phyloP scores from a whole-genome alignment of 2,329 filamentous ascomycete species.

The Diaporthe ilicicola region DNA sequence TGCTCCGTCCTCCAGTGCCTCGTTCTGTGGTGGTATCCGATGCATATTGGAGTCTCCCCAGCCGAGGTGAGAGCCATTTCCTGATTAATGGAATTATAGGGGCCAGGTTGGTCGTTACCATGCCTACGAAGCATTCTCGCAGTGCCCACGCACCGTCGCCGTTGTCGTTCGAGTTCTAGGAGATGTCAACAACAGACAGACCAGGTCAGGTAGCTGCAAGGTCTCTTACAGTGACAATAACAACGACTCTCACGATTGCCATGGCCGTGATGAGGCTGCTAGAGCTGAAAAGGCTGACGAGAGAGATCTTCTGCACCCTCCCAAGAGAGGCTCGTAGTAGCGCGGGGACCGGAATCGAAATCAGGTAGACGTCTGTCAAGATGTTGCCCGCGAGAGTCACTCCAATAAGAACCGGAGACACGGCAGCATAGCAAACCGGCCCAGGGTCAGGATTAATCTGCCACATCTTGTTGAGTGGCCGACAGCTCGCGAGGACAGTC shows the following conservation, averaged over 20 bases:
- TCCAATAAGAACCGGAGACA: slow-evolving; percentile 21
- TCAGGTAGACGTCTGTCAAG: slow-evolving; percentile 32
- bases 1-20: not conserved
- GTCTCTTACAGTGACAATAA: slow-evolving; percentile 20
- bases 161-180: slow-evolving; percentile 18
- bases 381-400: slow-evolving; percentile 29
- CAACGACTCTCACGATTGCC: slow-evolving; percentile 18
- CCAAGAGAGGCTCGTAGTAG: slow-evolving; percentile 20
- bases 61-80: slow-evolving; percentile 22
- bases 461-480: slow-evolving; percentile 63
- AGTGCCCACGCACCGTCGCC: slow-evolving; percentile 30
- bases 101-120: slow-evolving; percentile 27
- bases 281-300: slow-evolving; percentile 30
- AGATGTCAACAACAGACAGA: not conserved
- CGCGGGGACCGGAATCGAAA: slow-evolving; percentile 26
- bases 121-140: slow-evolving; percentile 27
- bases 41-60: slow-evolving; percentile 1
- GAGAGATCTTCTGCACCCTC: slow-evolving; percentile 21
- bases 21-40: not conserved
- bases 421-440: slow-evolving; percentile 43
- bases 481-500: slow-evolving; percentile 60
- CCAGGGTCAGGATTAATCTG: slow-evolving; percentile 67
- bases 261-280: slow-evolving; percentile 31
- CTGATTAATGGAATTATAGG: slow-evolving; percentile 25
- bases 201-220: not conserved